Conservation (phyloP, 257 asterid genomes). For the Marsdenia floribunda region DNA sequence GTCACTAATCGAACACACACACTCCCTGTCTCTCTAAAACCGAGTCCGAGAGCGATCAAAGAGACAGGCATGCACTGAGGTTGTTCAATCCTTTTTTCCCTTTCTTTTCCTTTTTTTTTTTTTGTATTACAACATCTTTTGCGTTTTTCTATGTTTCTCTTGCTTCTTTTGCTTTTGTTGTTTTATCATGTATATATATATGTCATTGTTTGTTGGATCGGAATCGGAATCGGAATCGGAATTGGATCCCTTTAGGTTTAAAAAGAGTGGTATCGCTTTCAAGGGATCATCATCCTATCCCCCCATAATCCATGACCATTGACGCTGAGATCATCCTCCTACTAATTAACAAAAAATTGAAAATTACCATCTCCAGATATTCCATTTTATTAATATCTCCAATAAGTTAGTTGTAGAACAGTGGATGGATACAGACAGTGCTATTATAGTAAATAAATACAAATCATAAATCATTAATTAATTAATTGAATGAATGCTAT, state of each 20-base stretch:
- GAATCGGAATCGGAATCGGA: slow-evolving; percentile 18
- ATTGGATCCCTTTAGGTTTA: slow-evolving; percentile 20
- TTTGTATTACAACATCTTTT: too few species aligned
- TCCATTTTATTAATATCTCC: not conserved
- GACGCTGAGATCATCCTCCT: too few species aligned
- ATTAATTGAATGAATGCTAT: too few species aligned
- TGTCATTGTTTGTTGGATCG: slow-evolving; percentile 15
- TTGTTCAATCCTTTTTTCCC: slow-evolving; percentile 30
- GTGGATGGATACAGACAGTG: too few species aligned
- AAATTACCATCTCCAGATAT: not conserved
- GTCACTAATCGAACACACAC: not conserved
- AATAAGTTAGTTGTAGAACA: not conserved
- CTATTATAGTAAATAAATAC: too few species aligned
- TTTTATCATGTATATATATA: not conserved
- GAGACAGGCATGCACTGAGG: slow-evolving; percentile 61
- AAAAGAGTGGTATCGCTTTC: slow-evolving; percentile 19
- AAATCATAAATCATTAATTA: too few species aligned
- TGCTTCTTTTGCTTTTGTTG: slow-evolving; percentile 17
- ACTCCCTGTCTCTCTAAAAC: not conserved
- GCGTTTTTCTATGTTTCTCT: slow-evolving; percentile 21
- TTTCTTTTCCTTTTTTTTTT: slow-evolving; percentile 9
- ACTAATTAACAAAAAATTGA: not conserved
- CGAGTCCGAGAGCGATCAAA: slow-evolving; percentile 20
- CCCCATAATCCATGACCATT: too few species aligned
- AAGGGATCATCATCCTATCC: not conserved